Evolutionary conservation across 345 rosid species (phyloP), one percentile per base, ranked within the genome.

Genomic region (Dipteronia sinensis): DNA sequence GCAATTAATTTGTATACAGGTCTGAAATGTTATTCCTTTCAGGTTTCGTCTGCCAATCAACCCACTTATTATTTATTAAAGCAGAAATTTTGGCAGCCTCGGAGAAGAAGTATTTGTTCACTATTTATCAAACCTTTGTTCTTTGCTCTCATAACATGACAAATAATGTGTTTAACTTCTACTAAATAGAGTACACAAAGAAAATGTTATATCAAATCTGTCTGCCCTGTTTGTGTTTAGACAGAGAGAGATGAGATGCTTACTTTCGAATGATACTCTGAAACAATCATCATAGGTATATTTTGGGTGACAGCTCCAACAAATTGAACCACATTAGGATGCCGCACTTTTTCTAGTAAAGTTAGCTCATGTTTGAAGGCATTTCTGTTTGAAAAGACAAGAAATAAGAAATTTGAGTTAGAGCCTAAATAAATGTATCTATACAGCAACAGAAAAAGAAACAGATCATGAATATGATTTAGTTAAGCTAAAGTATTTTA

Each of bases 271-370:
- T 89, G 93, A 82, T 86, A 83, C 87, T 96, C 99, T 65, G 83
- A 81, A 77, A 94, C 94, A 82, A 96, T 94, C 99, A 96, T 96
- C 99, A 96, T 91, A 0, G 99, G 99, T 73, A 89, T 67, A 75
- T 96, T 94, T 82, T 96, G 99, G 68, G 99, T 96, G 51, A 96
- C 99, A 65, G 99, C 98, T 84, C 99, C 99, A 77, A 96, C 98
- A 85, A 96, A 96, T 75, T 96, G 99, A 80, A 96, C 91, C 71
- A 96, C 90, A 85, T 96, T 96, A 27, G 99, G 99, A 90, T 96
- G 99, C 67, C 99, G 86, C 63, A 89, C 98, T 83, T 88, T 94
- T 78, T 93, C 98, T 74, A 96, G 80, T 74, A 92, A 73, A 62
- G 95, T 92, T 25, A 96, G 88, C 88, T 96, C 99, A 71, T 90